Percentiles rank a stretch among this genome's conserved stretches.
Evolutionary conservation across 1,284 basidiomycete genomes (phyloP).

Genomic region (Melampsora larici-populina): DNA sequence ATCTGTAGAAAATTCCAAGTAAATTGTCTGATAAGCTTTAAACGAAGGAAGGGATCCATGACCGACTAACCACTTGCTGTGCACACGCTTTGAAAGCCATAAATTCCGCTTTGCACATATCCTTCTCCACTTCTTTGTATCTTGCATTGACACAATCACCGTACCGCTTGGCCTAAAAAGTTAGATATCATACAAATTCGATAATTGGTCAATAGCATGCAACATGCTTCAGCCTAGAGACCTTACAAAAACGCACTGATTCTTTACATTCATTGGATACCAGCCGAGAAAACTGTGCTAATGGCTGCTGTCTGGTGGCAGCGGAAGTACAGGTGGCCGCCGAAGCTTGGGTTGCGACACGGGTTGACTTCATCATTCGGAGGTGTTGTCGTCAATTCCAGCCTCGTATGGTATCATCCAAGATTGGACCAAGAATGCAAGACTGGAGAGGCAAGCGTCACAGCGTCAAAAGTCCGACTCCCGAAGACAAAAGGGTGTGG

Average conservation of each 20-base stretch:
- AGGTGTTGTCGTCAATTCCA: too few species aligned
- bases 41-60: neutral
- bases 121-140: constrained; percentile 72
- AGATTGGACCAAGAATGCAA: too few species aligned
- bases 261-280: constrained; percentile 5
- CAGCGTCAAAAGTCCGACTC: too few species aligned
- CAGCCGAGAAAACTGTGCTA: constrained; percentile 15
- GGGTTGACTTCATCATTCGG: neutral
- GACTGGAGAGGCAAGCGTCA: too few species aligned
- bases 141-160: constrained; percentile 72
- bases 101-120: constrained; percentile 74
- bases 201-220: neutral
- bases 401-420: too few species aligned
- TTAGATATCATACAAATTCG: constrained; percentile 47
- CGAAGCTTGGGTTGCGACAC: constrained; percentile 2
- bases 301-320: neutral
- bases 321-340: neutral
- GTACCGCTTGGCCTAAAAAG: constrained; percentile 66
- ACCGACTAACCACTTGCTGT: constrained; percentile 62
- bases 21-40: neutral
- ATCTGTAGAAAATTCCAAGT: neutral
- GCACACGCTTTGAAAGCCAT: constrained; percentile 70
- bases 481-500: too few species aligned
- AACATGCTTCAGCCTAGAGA: too few species aligned
- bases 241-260: neutral